Conservation (phyloP, 306 rosid species). For the Coriaria nepalensis region DNA sequence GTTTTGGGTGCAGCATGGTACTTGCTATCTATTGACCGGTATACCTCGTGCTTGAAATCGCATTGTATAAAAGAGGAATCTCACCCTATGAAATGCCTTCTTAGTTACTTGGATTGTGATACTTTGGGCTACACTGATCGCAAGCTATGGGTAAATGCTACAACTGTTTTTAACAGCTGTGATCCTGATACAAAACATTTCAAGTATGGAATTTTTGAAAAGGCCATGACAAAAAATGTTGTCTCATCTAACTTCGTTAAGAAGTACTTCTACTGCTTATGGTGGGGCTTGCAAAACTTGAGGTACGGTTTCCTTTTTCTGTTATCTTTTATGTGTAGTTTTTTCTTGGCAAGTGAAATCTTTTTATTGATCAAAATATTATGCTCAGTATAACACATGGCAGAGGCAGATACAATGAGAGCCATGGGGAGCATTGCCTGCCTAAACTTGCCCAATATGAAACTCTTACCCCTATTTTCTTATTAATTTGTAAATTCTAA, state of each 20-base stretch:
- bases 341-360: neutral
- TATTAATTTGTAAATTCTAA: neutral
- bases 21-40: constrained; percentile 75
- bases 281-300: constrained; percentile 98
- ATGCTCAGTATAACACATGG: too few species aligned
- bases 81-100: constrained; percentile 26
- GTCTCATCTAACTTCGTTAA: constrained; percentile 49
- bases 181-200: constrained; percentile 33
- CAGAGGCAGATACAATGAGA: too few species aligned
- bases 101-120: constrained; percentile 54
- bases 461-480: neutral
- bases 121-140: constrained; percentile 11
- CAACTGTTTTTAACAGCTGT: constrained; percentile 52
- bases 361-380: too few species aligned
- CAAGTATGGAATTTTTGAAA: constrained; percentile 58
- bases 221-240: constrained; percentile 48
- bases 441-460: neutral
- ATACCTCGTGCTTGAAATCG: constrained; percentile 82
- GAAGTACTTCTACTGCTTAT: constrained; percentile 78
- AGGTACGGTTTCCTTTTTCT: constrained; percentile 40
- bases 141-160: constrained; percentile 40
- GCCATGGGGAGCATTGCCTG: neutral
- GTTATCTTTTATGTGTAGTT: neutral
- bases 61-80: constrained; percentile 51
- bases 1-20: constrained; percentile 97